Conservation (phyloP, 2,329 filamentous ascomycete species). For the Chaetomiaceae sp. region DNA sequence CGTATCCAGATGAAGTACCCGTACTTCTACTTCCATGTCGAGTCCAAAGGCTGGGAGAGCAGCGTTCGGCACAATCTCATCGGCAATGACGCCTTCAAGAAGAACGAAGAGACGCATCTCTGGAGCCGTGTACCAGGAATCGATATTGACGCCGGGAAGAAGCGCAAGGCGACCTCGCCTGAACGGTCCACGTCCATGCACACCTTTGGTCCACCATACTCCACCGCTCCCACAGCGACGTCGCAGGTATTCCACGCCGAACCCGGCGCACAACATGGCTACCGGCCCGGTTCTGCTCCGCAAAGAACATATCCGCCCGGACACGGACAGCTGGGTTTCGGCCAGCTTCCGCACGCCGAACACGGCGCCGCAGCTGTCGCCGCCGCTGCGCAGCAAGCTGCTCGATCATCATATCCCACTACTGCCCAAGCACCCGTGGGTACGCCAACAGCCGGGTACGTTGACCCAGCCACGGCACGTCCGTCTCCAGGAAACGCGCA, state of each 20-base stretch:
- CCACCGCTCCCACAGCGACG: constrained; percentile 16
- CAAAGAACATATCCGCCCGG: constrained; percentile 18
- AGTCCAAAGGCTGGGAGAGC: constrained; percentile 61
- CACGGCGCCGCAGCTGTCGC: constrained; percentile 13
- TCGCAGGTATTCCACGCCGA: constrained; percentile 25
- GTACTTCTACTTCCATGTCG: constrained; percentile 54
- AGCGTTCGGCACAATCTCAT: constrained; percentile 60
- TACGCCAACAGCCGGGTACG: constrained; percentile 25
- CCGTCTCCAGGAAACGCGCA: constrained; percentile 22
- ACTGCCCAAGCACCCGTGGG: constrained; percentile 17
- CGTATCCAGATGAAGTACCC: constrained; percentile 52
- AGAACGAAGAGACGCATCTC: constrained; percentile 49
- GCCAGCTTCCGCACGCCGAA: constrained; percentile 22
- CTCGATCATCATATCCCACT: constrained; percentile 18
- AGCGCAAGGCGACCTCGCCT: constrained; percentile 49
- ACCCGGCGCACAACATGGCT: constrained; percentile 15
- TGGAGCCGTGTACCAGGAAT: constrained; percentile 54
- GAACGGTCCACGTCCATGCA: constrained; percentile 40
- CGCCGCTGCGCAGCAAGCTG: constrained; percentile 17
- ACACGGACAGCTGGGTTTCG: constrained; percentile 12
- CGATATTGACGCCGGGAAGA: constrained; percentile 55
- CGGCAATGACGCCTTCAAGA: constrained; percentile 55
- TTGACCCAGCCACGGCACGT: constrained; percentile 17
- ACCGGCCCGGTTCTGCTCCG: constrained; percentile 15
- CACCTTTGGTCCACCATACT: constrained; percentile 27